Percentiles rank a stretch among this genome's conserved stretches.
phyloP scores from a whole-genome alignment of 495 filamentous ascomycete genomes.

The Chaetomium cochliodes region DNA sequence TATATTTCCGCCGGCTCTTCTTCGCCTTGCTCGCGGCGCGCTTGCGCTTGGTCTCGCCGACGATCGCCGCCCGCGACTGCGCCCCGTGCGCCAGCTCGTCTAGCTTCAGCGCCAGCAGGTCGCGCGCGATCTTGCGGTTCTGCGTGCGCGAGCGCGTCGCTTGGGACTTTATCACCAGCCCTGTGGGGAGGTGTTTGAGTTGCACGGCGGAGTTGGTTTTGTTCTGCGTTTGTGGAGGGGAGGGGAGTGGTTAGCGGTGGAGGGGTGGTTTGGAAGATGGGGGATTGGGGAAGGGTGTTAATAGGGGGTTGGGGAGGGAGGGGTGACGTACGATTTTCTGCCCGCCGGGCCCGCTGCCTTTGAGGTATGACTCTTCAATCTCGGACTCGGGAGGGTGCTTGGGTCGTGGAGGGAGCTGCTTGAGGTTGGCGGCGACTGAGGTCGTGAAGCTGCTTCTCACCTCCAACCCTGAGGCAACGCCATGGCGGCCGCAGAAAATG shows the following conservation, averaged over 20 bases:
- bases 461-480: background rate
- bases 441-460: slow-evolving; percentile 21
- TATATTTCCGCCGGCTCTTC: slow-evolving; percentile 52
- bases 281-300: no score
- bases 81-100: slow-evolving; percentile 60
- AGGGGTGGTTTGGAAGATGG: background rate
- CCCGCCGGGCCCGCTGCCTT: slow-evolving; percentile 88
- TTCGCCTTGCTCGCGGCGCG: slow-evolving; percentile 49
- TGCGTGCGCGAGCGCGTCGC: slow-evolving; percentile 82
- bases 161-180: slow-evolving; percentile 88
- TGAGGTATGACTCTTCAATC: slow-evolving; percentile 80
- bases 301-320: slow-evolving; percentile 8
- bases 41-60: slow-evolving; percentile 46
- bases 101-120: slow-evolving; percentile 71
- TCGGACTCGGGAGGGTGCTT: slow-evolving; percentile 70
- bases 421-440: slow-evolving; percentile 10
- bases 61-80: slow-evolving; percentile 44
- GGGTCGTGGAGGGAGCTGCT: slow-evolving; percentile 67
- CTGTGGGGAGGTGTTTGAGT: slow-evolving; percentile 83
- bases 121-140: slow-evolving; percentile 84
- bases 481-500: background rate
- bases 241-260: background rate
- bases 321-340: slow-evolving; percentile 73
- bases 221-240: slow-evolving; percentile 55
- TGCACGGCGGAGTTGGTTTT: slow-evolving; percentile 97